Base-by-base conservation (phyloP, 805 yeast species). In the Saccharomyces eubayanus region DNA sequence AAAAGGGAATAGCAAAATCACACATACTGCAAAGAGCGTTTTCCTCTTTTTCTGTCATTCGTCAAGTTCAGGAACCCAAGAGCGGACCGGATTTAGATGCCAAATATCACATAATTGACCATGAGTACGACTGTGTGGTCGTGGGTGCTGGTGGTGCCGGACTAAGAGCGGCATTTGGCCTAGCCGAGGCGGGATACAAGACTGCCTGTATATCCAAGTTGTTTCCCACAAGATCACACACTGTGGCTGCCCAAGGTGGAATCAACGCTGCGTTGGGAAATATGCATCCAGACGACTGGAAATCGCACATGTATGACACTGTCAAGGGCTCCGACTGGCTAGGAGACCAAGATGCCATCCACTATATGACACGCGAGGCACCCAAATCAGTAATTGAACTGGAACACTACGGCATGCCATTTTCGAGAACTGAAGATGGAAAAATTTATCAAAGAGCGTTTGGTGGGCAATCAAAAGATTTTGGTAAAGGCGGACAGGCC, bases 111-210 rank as follows among this genome's bases (percentile, higher is more conserved):
- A 85, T 92, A 59, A 85, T 92, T 62, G 98, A 92, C 74, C 99
- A 92, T 73, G 98, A 94, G 73, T 92, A 94, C 74, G 99, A 92
- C 77, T 90, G 97, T 79, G 83, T 92, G 50, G 98, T 92, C 56
- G 90, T 92, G 53, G 99, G 99, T 68, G 99, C 99, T 54, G 99
- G 99, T 68, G 99, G 99, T 72, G 99, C 99, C 50, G 99, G 99
- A 70, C 78, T 92, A 57, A 85, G 99, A 76, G 99, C 99, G 46
- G 98, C 99, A 41, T 94, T 92, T 64, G 99, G 99, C 60, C 80
- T 92, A 55, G 96, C 97, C 55, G 91, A 89, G 69, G 96, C 96
- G 53, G 99, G 99, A 47, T 92, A 79, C 78, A 92, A 94, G 74
- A 92, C 97, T 48, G 99, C 99, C 40, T 94, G 99, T 82, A 83